phyloP scores from a whole-genome alignment of 805 yeast genomes.

The Myxozyma monticola region DNA sequence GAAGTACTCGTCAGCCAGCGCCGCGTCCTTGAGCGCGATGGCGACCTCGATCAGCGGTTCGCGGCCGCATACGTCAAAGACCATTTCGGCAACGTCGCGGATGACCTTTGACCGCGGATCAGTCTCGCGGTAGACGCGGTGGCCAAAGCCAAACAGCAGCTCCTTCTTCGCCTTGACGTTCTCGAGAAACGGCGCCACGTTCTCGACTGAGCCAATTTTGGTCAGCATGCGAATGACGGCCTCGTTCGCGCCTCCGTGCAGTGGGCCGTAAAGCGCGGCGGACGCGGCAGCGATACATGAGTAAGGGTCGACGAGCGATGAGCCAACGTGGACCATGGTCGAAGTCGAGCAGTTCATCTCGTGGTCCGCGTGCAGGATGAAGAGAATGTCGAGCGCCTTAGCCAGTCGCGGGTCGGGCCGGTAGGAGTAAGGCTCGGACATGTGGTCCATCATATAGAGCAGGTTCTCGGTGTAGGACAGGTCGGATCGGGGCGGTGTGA shows the following conservation, averaged over 20 bases:
- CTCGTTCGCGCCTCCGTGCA: constrained; percentile 31
- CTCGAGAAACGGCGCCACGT: constrained; percentile 24
- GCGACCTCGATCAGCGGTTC: constrained; percentile 28
- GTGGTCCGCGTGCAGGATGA: constrained; percentile 30
- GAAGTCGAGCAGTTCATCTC: constrained; percentile 31
- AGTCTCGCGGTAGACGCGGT: constrained; percentile 29
- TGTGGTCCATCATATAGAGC: constrained; percentile 31
- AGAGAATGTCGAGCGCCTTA: constrained; percentile 26
- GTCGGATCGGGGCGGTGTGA: constrained; percentile 26
- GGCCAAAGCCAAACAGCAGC: constrained; percentile 28
- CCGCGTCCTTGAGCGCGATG: constrained; percentile 29
- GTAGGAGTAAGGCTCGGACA: constrained; percentile 29
- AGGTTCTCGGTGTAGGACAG: constrained; percentile 28
- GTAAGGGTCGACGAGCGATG: constrained; percentile 30
- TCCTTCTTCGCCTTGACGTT: constrained; percentile 26
- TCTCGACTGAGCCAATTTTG: constrained; percentile 25
- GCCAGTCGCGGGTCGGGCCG: constrained; percentile 31
- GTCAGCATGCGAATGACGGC: constrained; percentile 30
- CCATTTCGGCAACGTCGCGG: constrained; percentile 30
- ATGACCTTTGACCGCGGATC: constrained; percentile 28
- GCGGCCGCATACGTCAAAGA: constrained; percentile 28
- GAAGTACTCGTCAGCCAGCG: constrained; percentile 26
- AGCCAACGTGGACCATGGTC: constrained; percentile 30
- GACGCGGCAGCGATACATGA: constrained; percentile 28
- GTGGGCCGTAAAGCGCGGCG: constrained; percentile 29